Evolutionary conservation across 805 yeast genomes (phyloP), one percentile per base, ranked within the genome.

Genomic region (Lipomyces starkeyi): DNA sequence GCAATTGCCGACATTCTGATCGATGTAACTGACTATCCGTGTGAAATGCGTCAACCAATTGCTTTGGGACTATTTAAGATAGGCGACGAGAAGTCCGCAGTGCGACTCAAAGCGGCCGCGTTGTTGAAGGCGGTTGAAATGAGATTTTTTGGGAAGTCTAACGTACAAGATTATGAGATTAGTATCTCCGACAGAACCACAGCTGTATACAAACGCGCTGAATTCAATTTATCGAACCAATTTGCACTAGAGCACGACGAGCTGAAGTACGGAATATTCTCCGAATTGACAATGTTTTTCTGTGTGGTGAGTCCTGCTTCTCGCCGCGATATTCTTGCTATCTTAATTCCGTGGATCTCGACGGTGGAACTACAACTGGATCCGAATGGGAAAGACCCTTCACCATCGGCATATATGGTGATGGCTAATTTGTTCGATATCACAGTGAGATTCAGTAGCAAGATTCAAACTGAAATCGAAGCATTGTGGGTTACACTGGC

Each of bases 401-500:
- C 74, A 20, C 76, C 78, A 3, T 81, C 78, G 0, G 80, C 86
- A 0, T 77, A 83, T 61, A 91, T 93, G 96, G 91, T 92, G 1
- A 75, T 94, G 72, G 86, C 85, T 69, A 93, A 93, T 71, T 79
- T 94, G 64, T 87, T 93, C 76, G 98, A 91, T 73, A 89, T 95
- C 53, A 92, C 98, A 0, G 87, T 92, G 49, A 87, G 87, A 67
- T 91, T 89, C 73, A 87, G 93, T 62, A 88, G 89, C 59, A 82
- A 83, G 14, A 87, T 91, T 72, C 91, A 91, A 57, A 90, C 89
- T 73, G 98, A 93, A 73, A 91, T 95, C 11, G 98, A 93, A 77
- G 97, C 97, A 0, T 78, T 95, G 27, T 95, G 99, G 99, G 92
- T 91, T 4, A 94, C 98, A 0, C 81, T 95, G n/a, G 97, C 96